A percentile compares a stretch with the other conserved stretches of the same genome.
Evolutionary conservation across 2,329 filamentous ascomycete genomes (phyloP).

Genomic region (Arthrobotrys pseudoclavata): DNA sequence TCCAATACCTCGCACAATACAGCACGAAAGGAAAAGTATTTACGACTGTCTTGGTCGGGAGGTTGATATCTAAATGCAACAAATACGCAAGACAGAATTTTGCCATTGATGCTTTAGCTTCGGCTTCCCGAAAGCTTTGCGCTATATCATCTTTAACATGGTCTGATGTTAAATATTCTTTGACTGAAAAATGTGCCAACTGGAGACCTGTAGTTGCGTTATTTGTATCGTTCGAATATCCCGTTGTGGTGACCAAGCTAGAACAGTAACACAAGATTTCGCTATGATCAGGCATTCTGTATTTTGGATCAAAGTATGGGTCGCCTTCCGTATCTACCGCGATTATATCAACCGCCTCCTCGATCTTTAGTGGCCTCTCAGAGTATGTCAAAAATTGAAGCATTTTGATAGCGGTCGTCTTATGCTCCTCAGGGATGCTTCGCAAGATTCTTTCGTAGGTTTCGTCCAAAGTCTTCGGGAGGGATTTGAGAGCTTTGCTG

Average conservation of each 20-base stretch:
- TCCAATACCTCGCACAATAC: constrained; percentile 63
- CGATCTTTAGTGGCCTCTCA: constrained; percentile 3
- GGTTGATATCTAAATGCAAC: constrained; percentile 51
- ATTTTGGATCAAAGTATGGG: constrained; percentile 8
- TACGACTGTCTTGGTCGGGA: constrained; percentile 11
- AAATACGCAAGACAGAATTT: constrained; percentile 63
- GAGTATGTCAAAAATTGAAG: constrained; percentile 28
- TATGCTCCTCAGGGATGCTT: background rate
- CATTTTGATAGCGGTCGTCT: background rate
- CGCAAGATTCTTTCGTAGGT: constrained; percentile 21
- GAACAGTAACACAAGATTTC: constrained; percentile 24
- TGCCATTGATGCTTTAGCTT: constrained; percentile 61
- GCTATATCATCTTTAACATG: constrained; percentile 34
- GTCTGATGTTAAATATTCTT: constrained; percentile 58
- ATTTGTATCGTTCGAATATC: constrained; percentile 15
- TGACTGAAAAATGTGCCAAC: constrained; percentile 21
- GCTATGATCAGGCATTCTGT: constrained; percentile 15
- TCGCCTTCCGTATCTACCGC: background rate
- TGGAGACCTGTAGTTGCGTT: constrained; percentile 61
- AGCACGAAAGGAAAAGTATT: constrained; percentile 59
- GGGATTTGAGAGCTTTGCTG: background rate
- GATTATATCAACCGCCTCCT: constrained; percentile 5
- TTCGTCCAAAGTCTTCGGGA: constrained; percentile 15
- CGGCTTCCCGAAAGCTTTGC: constrained; percentile 42
- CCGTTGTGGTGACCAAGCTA: constrained; percentile 60